Percentiles rank a stretch among this genome's conserved stretches.
phyloP scores from a whole-genome alignment of 1,284 basidiomycete species.

The Microbotryum intermedium region DNA sequence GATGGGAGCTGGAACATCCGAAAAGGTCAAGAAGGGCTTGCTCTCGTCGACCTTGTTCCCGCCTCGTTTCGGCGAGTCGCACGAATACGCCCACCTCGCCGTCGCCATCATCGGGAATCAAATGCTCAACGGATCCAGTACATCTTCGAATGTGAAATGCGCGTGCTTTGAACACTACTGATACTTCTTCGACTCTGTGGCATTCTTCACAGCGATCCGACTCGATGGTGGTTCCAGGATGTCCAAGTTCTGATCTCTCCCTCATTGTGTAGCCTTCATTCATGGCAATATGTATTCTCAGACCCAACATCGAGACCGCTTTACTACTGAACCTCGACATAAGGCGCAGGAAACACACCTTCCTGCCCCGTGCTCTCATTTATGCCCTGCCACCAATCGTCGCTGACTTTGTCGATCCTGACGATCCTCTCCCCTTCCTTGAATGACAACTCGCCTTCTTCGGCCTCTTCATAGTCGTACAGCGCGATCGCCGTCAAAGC shows the following conservation, averaged over 20 bases:
- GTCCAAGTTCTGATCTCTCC: conserved; percentile 20
- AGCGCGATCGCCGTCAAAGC: conserved; percentile 59
- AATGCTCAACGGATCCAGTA: conserved; percentile 25
- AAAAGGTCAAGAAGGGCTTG: conserved; percentile 11
- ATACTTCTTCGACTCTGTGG: background rate
- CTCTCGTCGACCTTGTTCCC: conserved; percentile 23
- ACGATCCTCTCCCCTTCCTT: conserved; percentile 67
- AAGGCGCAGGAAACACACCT: conserved; percentile 59
- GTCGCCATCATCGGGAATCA: conserved; percentile 33
- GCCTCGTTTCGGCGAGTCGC: conserved; percentile 33
- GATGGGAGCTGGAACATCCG: conserved; percentile 35
- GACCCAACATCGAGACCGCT: no score
- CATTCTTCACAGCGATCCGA: conserved; percentile 9
- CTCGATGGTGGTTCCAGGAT: conserved; percentile 27
- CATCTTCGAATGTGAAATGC: background rate
- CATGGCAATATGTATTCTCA: no score
- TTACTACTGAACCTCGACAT: conserved; percentile 20
- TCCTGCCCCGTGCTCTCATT: conserved; percentile 39
- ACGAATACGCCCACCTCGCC: conserved; percentile 37
- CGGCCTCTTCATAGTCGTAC: conserved; percentile 75
- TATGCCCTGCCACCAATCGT: conserved; percentile 84
- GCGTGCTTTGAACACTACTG: background rate
- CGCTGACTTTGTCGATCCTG: conserved; percentile 56
- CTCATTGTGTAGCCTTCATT: no score
- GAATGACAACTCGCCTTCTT: conserved; percentile 83